Conservation (phyloP, 2,329 filamentous ascomycete species). For the Thermoascus crustaceus region DNA sequence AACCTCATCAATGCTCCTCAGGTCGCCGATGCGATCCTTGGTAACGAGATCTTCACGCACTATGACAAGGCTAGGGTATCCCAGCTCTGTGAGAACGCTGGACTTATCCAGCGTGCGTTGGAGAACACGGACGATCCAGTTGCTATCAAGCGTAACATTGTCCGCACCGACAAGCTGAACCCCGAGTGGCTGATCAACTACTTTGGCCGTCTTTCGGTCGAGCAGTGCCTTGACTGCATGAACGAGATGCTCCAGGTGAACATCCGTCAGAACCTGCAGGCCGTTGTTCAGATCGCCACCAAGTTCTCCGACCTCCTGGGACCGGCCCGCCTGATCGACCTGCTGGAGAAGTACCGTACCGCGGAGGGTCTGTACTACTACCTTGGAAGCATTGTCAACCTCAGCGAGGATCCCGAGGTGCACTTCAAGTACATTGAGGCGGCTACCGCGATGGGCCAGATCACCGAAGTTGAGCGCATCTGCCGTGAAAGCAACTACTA, state of each 20-base stretch:
- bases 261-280: constrained; percentile 92
- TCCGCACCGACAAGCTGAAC: constrained; percentile 74
- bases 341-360: constrained; percentile 97
- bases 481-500: constrained; percentile 87
- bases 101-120: constrained; percentile 74
- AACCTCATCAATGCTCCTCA: constrained; percentile 94
- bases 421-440: constrained; percentile 99
- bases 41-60: constrained; percentile 97
- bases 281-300: constrained; percentile 89
- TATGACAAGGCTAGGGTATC: constrained; percentile 90
- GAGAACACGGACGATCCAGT: constrained; percentile 91
- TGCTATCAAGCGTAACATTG: constrained; percentile 83
- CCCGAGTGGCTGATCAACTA: constrained; percentile 86
- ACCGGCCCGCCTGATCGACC: constrained; percentile 75
- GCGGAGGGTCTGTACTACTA: constrained; percentile 97
- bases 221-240: constrained; percentile 87
- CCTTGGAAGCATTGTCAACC: constrained; percentile 92
- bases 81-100: constrained; percentile 84
- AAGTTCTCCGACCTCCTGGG: constrained; percentile 96
- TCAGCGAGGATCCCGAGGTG: constrained; percentile 90
- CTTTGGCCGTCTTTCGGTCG: constrained; percentile 90
- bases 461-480: constrained; percentile 93
- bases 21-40: constrained; percentile 93
- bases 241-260: constrained; percentile 95
- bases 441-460: constrained; percentile 84